Base-by-base conservation (phyloP, 2,329 filamentous ascomycete species). In the Trichoderma lentiforme region DNA sequence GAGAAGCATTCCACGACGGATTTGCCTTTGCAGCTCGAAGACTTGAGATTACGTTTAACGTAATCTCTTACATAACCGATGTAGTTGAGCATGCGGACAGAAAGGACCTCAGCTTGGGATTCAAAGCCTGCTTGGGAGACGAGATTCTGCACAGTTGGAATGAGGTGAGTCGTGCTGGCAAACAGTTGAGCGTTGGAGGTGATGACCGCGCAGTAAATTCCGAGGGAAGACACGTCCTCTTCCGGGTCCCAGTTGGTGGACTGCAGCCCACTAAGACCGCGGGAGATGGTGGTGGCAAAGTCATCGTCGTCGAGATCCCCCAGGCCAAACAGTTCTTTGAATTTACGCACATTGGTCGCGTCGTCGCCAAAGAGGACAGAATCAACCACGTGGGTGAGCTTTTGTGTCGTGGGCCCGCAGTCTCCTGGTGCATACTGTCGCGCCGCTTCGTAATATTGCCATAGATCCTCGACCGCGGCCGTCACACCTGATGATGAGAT, bases 401-500 rank as follows among this genome's bases (percentile, higher is more conserved):
- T 90, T 77, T 92, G 89, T 0, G 90, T 91, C 1, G 86, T 86
- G 1, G 84, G 81, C 43, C 94, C 86, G 77, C 93, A 96, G 36
- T 88, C 86, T 0, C 85, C 81, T 76, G 87, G 87, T 0, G 82
- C 82, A 71, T 82, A 89, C 14, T 84, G 77, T 1, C 84, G 82
- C 0, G 84, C 84, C 0, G 86, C 87, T 75, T 88, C 86, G 53
- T 80, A 85, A 75, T 89, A 89, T 76, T 87, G 79, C 86, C 92
- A 95, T 81, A 91, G 95, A 76, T 96, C 92, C 74, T 89, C 90
- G 70, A 96, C 92, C 4, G 93, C 93, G 72, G 89, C 88, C 0
- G 92, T 93, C 0, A 96, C 93, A 0, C 92, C 94, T 0, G 92
- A 95, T 0, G 92, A 94, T 0, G 92, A 91, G 64, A 97, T 95